Evolutionary conservation across 768 basidiomycete genomes (phyloP).

Genomic region (Boletus sensibilis): DNA sequence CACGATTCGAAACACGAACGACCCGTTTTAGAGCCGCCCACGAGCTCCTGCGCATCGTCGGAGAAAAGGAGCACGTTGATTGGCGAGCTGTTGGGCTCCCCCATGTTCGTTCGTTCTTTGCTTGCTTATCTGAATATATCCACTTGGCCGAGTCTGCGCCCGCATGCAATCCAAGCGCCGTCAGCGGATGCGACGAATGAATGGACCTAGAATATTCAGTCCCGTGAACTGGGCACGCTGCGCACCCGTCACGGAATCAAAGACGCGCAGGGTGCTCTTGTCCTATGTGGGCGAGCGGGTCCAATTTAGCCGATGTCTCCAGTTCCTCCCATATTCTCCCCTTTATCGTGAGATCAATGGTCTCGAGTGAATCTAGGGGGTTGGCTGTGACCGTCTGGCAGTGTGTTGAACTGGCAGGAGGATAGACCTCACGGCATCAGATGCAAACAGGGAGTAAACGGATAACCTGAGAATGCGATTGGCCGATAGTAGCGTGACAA

Average conservation of each 20-base stretch:
- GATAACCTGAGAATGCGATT: too few relatives aligned
- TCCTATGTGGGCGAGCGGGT: too few relatives aligned
- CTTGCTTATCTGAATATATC: not conserved
- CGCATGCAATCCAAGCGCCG: slow-evolving; percentile 6
- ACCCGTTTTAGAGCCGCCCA: slow-evolving; percentile 19
- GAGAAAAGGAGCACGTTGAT: slow-evolving; percentile 17
- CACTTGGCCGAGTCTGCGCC: not conserved
- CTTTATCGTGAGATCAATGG: too few relatives aligned
- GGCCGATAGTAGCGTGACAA: too few relatives aligned
- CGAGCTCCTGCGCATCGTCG: slow-evolving; percentile 9
- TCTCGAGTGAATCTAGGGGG: too few relatives aligned
- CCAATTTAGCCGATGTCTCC: too few relatives aligned
- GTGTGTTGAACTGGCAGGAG: too few relatives aligned
- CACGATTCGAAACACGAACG: slow-evolving; percentile 22
- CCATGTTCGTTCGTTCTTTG: not conserved
- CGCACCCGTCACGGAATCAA: slow-evolving; percentile 10
- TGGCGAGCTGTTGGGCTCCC: not conserved
- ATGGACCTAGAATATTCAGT: slow-evolving; percentile 8
- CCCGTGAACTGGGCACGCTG: slow-evolving; percentile 6
- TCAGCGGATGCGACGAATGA: not conserved
- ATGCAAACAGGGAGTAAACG: too few relatives aligned
- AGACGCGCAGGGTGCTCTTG: slow-evolving; percentile 10
- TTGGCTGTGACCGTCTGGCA: too few relatives aligned
- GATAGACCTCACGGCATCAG: too few relatives aligned
- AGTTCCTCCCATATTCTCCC: too few relatives aligned